These are phyloP conservation scores for Suillus paluster DNA, from an alignment of 768 basidiomycete genomes.

Conservation along the genomic window DNA sequence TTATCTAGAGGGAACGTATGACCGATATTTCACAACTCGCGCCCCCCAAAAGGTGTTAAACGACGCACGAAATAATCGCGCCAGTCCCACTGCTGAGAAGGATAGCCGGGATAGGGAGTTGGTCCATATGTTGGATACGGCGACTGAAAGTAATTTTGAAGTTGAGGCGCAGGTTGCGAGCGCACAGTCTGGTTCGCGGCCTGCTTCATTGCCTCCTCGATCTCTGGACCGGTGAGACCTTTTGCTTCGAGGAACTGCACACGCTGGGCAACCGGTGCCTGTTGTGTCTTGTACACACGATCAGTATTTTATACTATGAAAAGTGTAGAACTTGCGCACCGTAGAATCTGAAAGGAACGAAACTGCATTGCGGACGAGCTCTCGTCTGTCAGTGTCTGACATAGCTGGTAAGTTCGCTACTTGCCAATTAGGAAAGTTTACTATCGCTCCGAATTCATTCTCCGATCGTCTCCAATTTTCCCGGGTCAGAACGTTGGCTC, in stretches of 20 bases:
- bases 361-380: constrained; percentile 82
- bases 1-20: constrained; percentile 62
- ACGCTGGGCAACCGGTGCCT: constrained; percentile 80
- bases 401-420: constrained; percentile 30
- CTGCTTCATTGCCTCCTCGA: constrained; percentile 81
- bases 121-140: constrained; percentile 51
- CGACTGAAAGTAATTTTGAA: constrained; percentile 20
- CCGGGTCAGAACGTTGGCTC: constrained; percentile 2
- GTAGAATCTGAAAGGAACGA: constrained; percentile 86
- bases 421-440: constrained; percentile 10
- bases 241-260: constrained; percentile 96
- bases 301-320: constrained; percentile 8
- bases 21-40: constrained; percentile 20
- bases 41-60: neutral
- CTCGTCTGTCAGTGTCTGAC: constrained; percentile 63
- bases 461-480: constrained; percentile 29
- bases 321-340: constrained; percentile 41
- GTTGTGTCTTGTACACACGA: constrained; percentile 57
- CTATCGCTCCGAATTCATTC: constrained; percentile 24
- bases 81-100: constrained; percentile 82
- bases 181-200: constrained; percentile 41
- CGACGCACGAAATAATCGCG: constrained; percentile 91
- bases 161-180: constrained; percentile 19
- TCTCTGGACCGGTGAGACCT: constrained; percentile 82
- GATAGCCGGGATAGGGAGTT: constrained; percentile 42